Percentiles rank a stretch among this genome's conserved stretches.
Conservation (phyloP, 257 asterid species). For the Solanum pimpinellifolium region DNA sequence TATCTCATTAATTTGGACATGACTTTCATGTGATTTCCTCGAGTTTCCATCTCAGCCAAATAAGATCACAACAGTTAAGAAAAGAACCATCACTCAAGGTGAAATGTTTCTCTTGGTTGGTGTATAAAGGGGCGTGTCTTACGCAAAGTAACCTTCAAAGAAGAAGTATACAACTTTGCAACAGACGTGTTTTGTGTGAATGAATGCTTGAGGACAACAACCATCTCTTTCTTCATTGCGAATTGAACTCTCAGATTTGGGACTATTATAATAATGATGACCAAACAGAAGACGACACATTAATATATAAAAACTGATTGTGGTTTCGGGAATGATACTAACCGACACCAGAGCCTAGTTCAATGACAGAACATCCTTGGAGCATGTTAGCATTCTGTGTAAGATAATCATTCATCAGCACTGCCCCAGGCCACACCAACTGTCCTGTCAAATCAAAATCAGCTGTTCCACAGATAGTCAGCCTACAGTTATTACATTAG, state of each 20-base stretch:
- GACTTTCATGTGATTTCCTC: background rate
- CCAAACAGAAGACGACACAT: background rate
- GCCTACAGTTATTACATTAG: conserved; percentile 2
- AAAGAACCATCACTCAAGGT: background rate
- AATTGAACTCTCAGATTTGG: background rate
- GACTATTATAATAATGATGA: background rate
- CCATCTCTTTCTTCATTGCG: background rate
- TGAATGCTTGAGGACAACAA: background rate
- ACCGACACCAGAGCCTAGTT: conserved; percentile 97
- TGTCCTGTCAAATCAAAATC: conserved; percentile 96
- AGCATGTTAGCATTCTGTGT: conserved; percentile 52
- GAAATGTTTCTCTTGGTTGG: background rate
- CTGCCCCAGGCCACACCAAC: conserved; percentile 98
- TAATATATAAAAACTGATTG: background rate
- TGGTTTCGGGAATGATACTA: conserved; percentile 1
- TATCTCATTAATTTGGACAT: background rate
- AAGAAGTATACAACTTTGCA: background rate
- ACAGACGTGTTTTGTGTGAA: background rate
- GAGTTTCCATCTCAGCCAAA: background rate
- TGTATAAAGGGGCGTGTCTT: background rate
- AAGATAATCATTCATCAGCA: conserved; percentile 63
- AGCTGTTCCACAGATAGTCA: conserved; percentile 49
- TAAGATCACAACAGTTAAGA: background rate
- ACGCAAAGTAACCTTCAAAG: background rate
- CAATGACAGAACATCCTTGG: conserved; percentile 62